A percentile compares a stretch with the other conserved stretches of the same genome.
Evolutionary conservation across 352 stramenopile species (phyloP).

Genomic region (Pythium volutum): DNA sequence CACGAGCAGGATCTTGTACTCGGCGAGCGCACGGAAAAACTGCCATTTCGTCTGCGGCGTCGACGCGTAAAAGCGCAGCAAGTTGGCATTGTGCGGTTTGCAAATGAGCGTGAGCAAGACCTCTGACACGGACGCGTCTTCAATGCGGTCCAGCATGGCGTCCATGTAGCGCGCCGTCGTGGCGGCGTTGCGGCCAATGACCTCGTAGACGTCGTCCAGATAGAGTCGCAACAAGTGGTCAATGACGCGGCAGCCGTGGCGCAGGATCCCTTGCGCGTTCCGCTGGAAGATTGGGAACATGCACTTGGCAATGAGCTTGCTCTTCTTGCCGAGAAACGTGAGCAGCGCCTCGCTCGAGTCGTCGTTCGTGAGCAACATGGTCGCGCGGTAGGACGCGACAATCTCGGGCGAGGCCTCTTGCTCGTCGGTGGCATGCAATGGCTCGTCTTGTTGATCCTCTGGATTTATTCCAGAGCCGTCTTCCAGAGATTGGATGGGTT

Average conservation of each 20-base stretch:
- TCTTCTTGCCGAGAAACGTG: constrained; percentile 80
- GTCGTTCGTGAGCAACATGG: constrained; percentile 88
- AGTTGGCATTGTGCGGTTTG: constrained; percentile 73
- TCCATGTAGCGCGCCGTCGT: constrained; percentile 81
- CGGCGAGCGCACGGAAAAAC: constrained; percentile 81
- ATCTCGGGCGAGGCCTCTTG: constrained; percentile 61
- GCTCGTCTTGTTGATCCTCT: background rate
- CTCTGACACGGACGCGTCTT: constrained; percentile 81
- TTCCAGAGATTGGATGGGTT: constrained; percentile 18
- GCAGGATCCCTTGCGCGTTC: constrained; percentile 71
- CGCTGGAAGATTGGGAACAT: constrained; percentile 80
- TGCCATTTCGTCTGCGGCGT: constrained; percentile 83
- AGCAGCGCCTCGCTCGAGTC: constrained; percentile 76
- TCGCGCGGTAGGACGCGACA: constrained; percentile 77
- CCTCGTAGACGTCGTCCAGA: constrained; percentile 86
- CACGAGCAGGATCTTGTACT: constrained; percentile 88
- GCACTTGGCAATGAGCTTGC: constrained; percentile 67
- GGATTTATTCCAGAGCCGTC: background rate
- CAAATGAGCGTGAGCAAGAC: constrained; percentile 85
- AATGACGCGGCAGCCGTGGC: constrained; percentile 85
- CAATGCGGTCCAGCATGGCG: constrained; percentile 78
- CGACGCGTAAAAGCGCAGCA: constrained; percentile 65
- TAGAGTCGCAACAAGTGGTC: constrained; percentile 85
- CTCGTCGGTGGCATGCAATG: background rate
- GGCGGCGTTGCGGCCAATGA: constrained; percentile 54